A percentile compares a stretch with the other conserved stretches of the same genome.
Conservation (phyloP, 805 yeast species). For the Metschnikowia vanudenii region DNA sequence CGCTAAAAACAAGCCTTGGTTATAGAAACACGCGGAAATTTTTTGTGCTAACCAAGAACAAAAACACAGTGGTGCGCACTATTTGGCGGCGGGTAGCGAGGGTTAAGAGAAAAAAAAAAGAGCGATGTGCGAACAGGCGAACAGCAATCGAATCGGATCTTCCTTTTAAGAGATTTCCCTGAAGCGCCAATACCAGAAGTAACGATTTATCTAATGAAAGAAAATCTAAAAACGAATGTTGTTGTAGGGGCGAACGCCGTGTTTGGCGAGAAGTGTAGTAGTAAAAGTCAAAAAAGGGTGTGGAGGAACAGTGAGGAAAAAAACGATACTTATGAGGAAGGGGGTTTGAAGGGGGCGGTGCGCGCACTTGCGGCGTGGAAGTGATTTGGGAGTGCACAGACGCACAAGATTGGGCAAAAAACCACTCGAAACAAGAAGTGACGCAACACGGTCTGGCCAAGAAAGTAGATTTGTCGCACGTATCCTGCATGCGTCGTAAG, state of each 20-base stretch:
- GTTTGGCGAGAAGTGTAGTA: slow-evolving; percentile 1
- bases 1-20: background rate
- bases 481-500: background rate
- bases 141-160: background rate
- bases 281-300: slow-evolving; percentile 3
- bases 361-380: slow-evolving; percentile 4
- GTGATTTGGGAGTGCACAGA: background rate
- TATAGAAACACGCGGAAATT: background rate
- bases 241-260: background rate
- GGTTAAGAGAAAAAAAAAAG: background rate
- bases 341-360: slow-evolving; percentile 4
- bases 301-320: background rate
- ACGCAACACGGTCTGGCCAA: background rate
- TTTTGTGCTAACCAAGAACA: background rate
- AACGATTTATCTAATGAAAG: background rate
- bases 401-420: background rate
- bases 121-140: background rate
- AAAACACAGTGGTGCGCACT: too few relatives aligned
- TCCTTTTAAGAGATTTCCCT: background rate
- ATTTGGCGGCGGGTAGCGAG: slow-evolving; percentile 2
- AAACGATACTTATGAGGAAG: slow-evolving; percentile 3
- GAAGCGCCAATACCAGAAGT: background rate
- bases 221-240: slow-evolving; percentile 2
- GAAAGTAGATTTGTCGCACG: background rate
- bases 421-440: background rate